Evolutionary conservation across 768 basidiomycete species (phyloP).

Genomic region (Tulasnella sp.): DNA sequence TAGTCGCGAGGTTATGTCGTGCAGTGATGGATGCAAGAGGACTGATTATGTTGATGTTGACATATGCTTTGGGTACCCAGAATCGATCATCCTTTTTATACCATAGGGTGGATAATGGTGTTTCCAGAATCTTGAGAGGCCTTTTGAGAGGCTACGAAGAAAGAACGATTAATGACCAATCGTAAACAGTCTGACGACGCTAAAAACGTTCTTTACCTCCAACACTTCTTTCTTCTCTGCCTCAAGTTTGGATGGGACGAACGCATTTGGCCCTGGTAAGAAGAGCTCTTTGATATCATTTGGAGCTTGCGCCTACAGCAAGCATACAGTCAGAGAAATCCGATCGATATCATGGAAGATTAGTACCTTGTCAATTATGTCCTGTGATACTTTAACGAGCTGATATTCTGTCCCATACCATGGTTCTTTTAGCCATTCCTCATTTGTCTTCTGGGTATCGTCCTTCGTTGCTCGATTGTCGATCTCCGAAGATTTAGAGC

Average conservation of each 20-base stretch:
- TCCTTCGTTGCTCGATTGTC: slow-evolving; percentile 22
- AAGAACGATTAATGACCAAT: too few species aligned
- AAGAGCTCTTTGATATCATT: slow-evolving; percentile 56
- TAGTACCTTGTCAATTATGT: slow-evolving; percentile 51
- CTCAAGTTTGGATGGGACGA: slow-evolving; percentile 76
- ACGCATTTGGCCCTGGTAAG: slow-evolving; percentile 77
- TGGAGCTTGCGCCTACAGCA: slow-evolving; percentile 43
- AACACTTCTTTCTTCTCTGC: slow-evolving; percentile 61
- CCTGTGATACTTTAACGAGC: slow-evolving; percentile 38
- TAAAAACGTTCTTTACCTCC: slow-evolving; percentile 34
- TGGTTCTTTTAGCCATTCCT: slow-evolving; percentile 60
- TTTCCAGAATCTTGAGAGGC: slow-evolving; percentile 65
- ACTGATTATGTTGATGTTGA: slow-evolving; percentile 51
- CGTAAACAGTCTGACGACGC: background rate
- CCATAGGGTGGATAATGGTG: slow-evolving; percentile 65
- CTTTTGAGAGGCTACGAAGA: slow-evolving; percentile 49
- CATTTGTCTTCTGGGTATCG: slow-evolving; percentile 24
- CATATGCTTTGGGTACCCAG: slow-evolving; percentile 83
- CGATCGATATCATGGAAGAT: slow-evolving; percentile 35
- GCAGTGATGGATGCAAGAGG: slow-evolving; percentile 37
- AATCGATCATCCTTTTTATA: slow-evolving; percentile 96
- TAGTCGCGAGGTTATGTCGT: slow-evolving; percentile 57
- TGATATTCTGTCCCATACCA: slow-evolving; percentile 88
- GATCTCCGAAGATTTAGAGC: slow-evolving; percentile 31
- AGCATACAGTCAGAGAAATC: background rate